These are phyloP conservation scores for Sanguinoderma infundibulare DNA, from an alignment of 1,284 basidiomycete genomes.

Conservation along the genomic window DNA sequence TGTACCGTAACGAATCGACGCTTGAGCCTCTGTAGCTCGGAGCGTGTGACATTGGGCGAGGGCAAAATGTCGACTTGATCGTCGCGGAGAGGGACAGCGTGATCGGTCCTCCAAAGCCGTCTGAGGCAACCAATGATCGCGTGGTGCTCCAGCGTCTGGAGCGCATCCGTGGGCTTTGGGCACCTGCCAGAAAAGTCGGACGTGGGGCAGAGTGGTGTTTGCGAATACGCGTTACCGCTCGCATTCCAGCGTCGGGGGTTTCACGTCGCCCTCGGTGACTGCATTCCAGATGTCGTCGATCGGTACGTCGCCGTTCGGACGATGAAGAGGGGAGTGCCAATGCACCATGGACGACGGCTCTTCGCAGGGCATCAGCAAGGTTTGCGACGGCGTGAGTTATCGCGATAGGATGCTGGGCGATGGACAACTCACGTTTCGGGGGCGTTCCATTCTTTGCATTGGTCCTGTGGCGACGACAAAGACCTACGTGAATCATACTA, in stretches of 20 bases:
- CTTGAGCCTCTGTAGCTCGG: slow-evolving; percentile 86
- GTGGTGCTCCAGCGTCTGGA: slow-evolving; percentile 79
- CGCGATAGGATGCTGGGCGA: neutral
- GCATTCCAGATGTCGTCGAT: slow-evolving; percentile 81
- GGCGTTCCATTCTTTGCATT: slow-evolving; percentile 82
- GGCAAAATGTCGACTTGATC: slow-evolving; percentile 57
- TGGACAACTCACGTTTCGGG: slow-evolving; percentile 69
- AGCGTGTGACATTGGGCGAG: slow-evolving; percentile 71
- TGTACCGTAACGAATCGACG: slow-evolving; percentile 88
- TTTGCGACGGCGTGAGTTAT: slow-evolving; percentile 43
- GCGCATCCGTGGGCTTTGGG: slow-evolving; percentile 81
- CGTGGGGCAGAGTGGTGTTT: neutral
- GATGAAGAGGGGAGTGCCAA: slow-evolving; percentile 96
- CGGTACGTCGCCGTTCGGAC: slow-evolving; percentile 74
- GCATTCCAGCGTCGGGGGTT: slow-evolving; percentile 87
- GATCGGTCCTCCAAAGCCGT: slow-evolving; percentile 51
- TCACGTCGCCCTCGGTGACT: slow-evolving; percentile 78
- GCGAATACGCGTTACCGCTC: slow-evolving; percentile 56
- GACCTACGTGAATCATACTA: slow-evolving; percentile 50
- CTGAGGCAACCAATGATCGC: slow-evolving; percentile 58
- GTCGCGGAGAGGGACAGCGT: slow-evolving; percentile 51
- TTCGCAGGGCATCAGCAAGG: slow-evolving; percentile 89
- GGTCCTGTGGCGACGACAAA: slow-evolving; percentile 81
- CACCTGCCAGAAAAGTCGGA: slow-evolving; percentile 47
- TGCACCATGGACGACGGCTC: slow-evolving; percentile 97